These are phyloP conservation scores for Camelina laxa DNA, from an alignment of 345 rosid genomes.

Conservation along the genomic window DNA sequence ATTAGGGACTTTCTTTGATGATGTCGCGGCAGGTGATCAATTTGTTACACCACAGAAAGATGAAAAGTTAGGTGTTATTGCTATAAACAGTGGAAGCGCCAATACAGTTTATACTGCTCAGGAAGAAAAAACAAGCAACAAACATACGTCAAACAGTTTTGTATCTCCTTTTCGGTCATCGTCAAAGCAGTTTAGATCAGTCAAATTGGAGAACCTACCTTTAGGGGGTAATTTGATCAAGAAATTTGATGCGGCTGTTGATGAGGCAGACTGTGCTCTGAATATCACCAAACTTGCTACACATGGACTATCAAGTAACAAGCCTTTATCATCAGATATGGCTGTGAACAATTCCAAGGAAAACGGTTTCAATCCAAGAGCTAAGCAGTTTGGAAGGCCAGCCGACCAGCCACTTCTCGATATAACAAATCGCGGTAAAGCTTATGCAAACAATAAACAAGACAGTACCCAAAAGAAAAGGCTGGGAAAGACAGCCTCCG, in stretches of 20 bases:
- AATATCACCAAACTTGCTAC: conserved; percentile 37
- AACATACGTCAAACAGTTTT: conserved; percentile 53
- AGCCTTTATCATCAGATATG: conserved; percentile 28
- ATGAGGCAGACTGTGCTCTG: conserved; percentile 39
- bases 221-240: conserved; percentile 65
- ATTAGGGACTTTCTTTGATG: conserved; percentile 59
- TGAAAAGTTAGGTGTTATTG: conserved; percentile 39
- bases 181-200: conserved; percentile 47
- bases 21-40: conserved; percentile 47
- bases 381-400: conserved; percentile 48
- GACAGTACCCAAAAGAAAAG: conserved; percentile 57
- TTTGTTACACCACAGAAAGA: conserved; percentile 46
- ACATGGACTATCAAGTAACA: conserved; percentile 39
- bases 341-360: conserved; percentile 36
- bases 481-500: conserved; percentile 50
- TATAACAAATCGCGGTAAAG: conserved; percentile 58
- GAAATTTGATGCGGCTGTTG: conserved; percentile 77
- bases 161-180: conserved; percentile 64
- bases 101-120: conserved; percentile 42
- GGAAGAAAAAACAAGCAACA: conserved; percentile 53
- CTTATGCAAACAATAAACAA: conserved; percentile 45
- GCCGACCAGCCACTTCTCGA: conserved; percentile 58
- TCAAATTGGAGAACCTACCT: conserved; percentile 42
- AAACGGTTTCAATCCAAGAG: conserved; percentile 42
- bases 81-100: conserved; percentile 51